A percentile compares a stretch with the other conserved stretches of the same genome.
Conservation (phyloP, 2,329 filamentous ascomycete species). For the Sodiomyces alkalinus region DNA sequence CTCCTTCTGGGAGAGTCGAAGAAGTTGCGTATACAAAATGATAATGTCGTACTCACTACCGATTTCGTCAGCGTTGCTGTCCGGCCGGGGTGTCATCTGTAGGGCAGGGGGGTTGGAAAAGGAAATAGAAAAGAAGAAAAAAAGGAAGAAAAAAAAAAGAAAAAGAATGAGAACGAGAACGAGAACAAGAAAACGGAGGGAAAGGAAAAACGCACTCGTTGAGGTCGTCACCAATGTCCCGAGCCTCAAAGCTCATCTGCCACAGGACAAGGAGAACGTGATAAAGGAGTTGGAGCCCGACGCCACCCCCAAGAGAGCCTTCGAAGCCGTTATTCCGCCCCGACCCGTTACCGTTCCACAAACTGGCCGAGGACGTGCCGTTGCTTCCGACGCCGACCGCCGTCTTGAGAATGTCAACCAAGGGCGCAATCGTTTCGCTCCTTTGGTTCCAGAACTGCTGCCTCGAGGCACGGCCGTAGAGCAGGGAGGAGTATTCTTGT, state of each 20-base stretch:
- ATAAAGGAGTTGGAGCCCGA: slow-evolving; percentile 85
- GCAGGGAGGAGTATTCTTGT: slow-evolving; percentile 72
- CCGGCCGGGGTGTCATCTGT: not conserved
- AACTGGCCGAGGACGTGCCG: slow-evolving; percentile 40
- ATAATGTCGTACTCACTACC: slow-evolving; percentile 89
- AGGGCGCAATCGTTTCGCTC: slow-evolving; percentile 66
- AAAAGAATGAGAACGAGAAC: too few species aligned
- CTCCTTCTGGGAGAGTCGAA: slow-evolving; percentile 88
- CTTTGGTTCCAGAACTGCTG: slow-evolving; percentile 84
- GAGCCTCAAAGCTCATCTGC: slow-evolving; percentile 92
- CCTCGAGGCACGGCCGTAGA: slow-evolving; percentile 60
- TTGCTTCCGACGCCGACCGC: slow-evolving; percentile 60
- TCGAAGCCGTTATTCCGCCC: slow-evolving; percentile 47
- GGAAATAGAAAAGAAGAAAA: not conserved
- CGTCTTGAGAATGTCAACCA: slow-evolving; percentile 69
- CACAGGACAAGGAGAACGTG: slow-evolving; percentile 86
- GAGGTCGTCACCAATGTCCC: slow-evolving; percentile 55
- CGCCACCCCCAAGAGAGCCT: slow-evolving; percentile 56
- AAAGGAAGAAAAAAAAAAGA: too few species aligned
- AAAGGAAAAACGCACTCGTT: slow-evolving; percentile 52
- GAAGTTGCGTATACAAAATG: slow-evolving; percentile 77
- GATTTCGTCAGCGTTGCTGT: too few species aligned
- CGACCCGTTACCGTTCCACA: slow-evolving; percentile 42
- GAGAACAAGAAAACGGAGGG: too few species aligned
- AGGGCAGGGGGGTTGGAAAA: not conserved